Evolutionary conservation across 192 early-diverging fungal species (phyloP), one percentile per base, ranked within the genome.

Genomic region (Podila epicladia): DNA sequence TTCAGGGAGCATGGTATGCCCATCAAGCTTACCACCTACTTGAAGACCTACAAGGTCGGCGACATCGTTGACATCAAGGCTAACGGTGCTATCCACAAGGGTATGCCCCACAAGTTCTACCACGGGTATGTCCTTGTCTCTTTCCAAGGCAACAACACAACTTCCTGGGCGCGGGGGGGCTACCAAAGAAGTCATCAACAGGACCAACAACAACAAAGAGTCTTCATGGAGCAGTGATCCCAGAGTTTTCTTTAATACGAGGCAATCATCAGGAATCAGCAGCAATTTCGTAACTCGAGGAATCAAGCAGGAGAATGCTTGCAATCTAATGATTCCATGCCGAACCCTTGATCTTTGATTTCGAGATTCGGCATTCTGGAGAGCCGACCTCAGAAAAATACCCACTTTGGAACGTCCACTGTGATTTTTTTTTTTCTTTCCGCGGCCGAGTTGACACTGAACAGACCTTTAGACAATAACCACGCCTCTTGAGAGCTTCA

Each of bases 91-190:
- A 87, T 98, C 86, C 98, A 99, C 89, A 97, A 97, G 93, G 98
- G 98, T 88, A 94, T 99, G 94, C 98, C 98, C 80, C 98, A 99
- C 95, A 99, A 98, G 93, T 99, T 93, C 93, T 99, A 99, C 93
- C 98, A 99, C 89, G 97, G 96, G 93, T 93, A 79, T 55, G 67
- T 73, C 49, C 17, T 67, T 33, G 22, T 33, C 35, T 31, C 17
- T 38, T 33, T 50, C 2, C 33, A 45, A 45, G 41, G 41, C 41
- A 45, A 45, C 41, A 45, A 3, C 41, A 45, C 41, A 12, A 37
- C 15, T 45, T 45, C 13, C 41, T 45, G 41, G 15, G 41, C 38
- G 4, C 38, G 12, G 9, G 13, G 12, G 41, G 41, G 41, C 12
- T 45, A 45, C 4, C 41, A 45, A 3, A 45, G 41, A 15, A 11